Conservation (phyloP, 495 filamentous ascomycete species). For the Talaromyces proteolyticus region DNA sequence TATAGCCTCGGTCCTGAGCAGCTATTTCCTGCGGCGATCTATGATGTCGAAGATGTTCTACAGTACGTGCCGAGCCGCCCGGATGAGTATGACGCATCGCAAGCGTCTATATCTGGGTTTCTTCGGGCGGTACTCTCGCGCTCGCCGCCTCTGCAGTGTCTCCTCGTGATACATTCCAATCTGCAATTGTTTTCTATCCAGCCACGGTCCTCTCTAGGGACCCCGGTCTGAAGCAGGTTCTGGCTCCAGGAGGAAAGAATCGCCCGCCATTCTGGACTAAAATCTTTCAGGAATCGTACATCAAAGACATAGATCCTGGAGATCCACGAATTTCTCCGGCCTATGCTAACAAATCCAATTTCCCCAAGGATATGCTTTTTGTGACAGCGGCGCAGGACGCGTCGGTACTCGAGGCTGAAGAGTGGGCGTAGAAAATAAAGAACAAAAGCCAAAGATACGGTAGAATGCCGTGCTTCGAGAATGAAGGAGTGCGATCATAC, state of each 20-base stretch:
- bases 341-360: constrained; percentile 28
- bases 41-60: constrained; percentile 55
- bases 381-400: constrained; percentile 37
- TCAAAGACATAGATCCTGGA: constrained; percentile 24
- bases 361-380: constrained; percentile 34
- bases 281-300: constrained; percentile 15
- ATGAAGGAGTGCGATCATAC: constrained; percentile 37
- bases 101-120: constrained; percentile 37
- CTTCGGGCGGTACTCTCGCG: constrained; percentile 38
- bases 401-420: constrained; percentile 35
- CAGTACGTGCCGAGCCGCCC: constrained; percentile 22
- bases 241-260: constrained; percentile 4
- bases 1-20: constrained; percentile 78
- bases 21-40: constrained; percentile 68
- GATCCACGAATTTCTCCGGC: constrained; percentile 42
- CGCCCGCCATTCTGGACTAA: constrained; percentile 8
- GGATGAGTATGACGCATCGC: constrained; percentile 26
- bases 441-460: constrained; percentile 13
- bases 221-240: constrained; percentile 12
- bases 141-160: constrained; percentile 31
- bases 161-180: constrained; percentile 31
- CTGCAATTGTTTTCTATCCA: constrained; percentile 36
- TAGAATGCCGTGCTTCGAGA: constrained; percentile 30
- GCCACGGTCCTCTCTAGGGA: constrained; percentile 25
- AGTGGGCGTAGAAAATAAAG: constrained; percentile 27